Evolutionary conservation across 2,329 filamentous ascomycete species (phyloP).

Genomic region (Apiospora sp.): DNA sequence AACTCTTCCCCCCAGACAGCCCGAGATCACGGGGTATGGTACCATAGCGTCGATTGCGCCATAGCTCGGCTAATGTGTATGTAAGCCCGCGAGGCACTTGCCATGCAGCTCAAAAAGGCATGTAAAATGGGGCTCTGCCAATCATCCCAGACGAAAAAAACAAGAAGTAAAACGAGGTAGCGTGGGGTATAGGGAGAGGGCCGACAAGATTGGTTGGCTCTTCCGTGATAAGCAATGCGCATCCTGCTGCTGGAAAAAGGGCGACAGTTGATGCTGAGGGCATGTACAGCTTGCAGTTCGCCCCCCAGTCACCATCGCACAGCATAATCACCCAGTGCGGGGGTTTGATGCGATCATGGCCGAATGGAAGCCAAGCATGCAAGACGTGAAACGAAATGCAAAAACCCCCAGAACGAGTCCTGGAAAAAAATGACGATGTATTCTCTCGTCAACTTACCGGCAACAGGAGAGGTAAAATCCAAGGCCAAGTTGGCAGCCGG

Average conservation of each 20-base stretch:
- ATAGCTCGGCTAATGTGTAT: conserved; percentile 41
- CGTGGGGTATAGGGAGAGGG: conserved; percentile 4
- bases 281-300: background rate
- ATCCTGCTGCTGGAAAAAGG: background rate
- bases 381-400: background rate
- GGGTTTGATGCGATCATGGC: conserved; percentile 2
- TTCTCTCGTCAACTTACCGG: conserved; percentile 23
- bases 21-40: conserved; percentile 68
- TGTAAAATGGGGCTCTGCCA: conserved; percentile 14
- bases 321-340: conserved; percentile 16
- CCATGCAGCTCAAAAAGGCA: background rate
- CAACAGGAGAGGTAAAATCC: conserved; percentile 22
- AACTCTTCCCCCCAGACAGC: conserved; percentile 28
- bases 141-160: background rate
- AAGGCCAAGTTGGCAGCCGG: conserved; percentile 16
- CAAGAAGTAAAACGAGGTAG: background rate
- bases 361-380: conserved; percentile 1
- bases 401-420: too few species aligned
- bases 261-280: background rate
- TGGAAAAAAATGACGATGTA: background rate
- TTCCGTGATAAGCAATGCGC: background rate
- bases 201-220: background rate
- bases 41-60: conserved; percentile 56
- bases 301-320: conserved; percentile 3
- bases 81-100: conserved; percentile 23